A percentile compares a stretch with the other conserved stretches of the same genome.
Conservation (phyloP, 2,329 filamentous ascomycete species). For the Ophiostoma australiae region DNA sequence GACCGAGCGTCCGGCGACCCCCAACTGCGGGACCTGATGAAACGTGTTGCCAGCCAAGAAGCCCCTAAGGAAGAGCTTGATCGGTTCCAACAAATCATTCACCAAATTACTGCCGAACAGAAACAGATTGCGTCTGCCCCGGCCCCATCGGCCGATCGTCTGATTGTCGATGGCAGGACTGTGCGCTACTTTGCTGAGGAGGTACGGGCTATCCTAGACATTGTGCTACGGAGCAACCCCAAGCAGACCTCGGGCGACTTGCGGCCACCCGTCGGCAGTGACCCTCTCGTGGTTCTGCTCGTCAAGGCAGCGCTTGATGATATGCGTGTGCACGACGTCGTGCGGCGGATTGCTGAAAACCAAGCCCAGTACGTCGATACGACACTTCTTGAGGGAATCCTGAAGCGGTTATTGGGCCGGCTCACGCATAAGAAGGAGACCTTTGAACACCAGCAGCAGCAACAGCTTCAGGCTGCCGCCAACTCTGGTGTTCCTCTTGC, state of each 20-base stretch:
- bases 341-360: slow-evolving; percentile 50
- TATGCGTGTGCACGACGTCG: slow-evolving; percentile 44
- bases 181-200: slow-evolving; percentile 58
- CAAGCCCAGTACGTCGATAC: slow-evolving; percentile 48
- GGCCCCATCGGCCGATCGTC: slow-evolving; percentile 48
- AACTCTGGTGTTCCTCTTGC: not conserved
- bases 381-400: slow-evolving; percentile 41
- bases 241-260: slow-evolving; percentile 51
- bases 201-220: slow-evolving; percentile 53
- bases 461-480: slow-evolving; percentile 28
- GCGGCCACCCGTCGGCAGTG: slow-evolving; percentile 49
- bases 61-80: slow-evolving; percentile 66
- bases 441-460: slow-evolving; percentile 15
- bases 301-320: slow-evolving; percentile 56
- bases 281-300: slow-evolving; percentile 52
- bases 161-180: slow-evolving; percentile 47
- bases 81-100: slow-evolving; percentile 64
- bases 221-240: slow-evolving; percentile 56
- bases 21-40: slow-evolving; percentile 72
- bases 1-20: slow-evolving; percentile 69
- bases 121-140: slow-evolving; percentile 34
- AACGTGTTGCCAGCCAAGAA: slow-evolving; percentile 70
- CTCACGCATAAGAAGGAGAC: slow-evolving; percentile 31
- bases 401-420: slow-evolving; percentile 46
- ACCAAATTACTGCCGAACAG: slow-evolving; percentile 40